Evolutionary conservation across 768 basidiomycete species (phyloP).

Genomic region (Russula compacta): DNA sequence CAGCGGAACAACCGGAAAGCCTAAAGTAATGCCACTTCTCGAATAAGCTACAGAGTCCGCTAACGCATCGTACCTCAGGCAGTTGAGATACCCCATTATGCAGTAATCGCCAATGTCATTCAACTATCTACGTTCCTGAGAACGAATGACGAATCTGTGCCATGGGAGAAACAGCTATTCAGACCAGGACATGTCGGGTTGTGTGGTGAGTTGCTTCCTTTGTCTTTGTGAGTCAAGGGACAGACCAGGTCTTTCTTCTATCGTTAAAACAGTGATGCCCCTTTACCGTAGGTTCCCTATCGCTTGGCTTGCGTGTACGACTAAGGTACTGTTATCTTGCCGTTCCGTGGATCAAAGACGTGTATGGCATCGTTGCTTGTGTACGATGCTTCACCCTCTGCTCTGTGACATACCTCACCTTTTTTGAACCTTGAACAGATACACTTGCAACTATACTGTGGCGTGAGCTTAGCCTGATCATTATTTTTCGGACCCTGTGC

Average conservation of each 20-base stretch:
- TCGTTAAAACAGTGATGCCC: slow-evolving; percentile 19
- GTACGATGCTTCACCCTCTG: neutral
- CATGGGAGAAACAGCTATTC: slow-evolving; percentile 33
- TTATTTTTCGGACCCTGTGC: neutral
- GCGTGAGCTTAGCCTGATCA: slow-evolving; percentile 12
- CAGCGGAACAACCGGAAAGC: slow-evolving; percentile 62
- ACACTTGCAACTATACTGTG: slow-evolving; percentile 22
- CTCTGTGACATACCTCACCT: neutral
- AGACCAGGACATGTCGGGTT: slow-evolving; percentile 48
- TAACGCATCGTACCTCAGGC: slow-evolving; percentile 33
- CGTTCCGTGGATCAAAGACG: slow-evolving; percentile 32
- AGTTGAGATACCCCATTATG: slow-evolving; percentile 52
- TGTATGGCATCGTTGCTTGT: slow-evolving; percentile 27
- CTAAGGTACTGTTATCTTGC: neutral
- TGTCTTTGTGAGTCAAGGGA: neutral
- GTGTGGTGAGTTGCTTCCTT: slow-evolving; percentile 35
- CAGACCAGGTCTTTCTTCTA: neutral
- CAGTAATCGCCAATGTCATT: slow-evolving; percentile 44
- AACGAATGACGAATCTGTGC: slow-evolving; percentile 27
- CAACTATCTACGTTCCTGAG: slow-evolving; percentile 16
- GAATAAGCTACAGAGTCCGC: neutral
- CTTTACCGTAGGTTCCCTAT: slow-evolving; percentile 23
- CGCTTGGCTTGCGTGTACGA: neutral
- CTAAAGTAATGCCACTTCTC: slow-evolving; percentile 19
- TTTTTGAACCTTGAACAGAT: slow-evolving; percentile 14